These are phyloP conservation scores for Aspergillus sp. DNA, from an alignment of 2,329 filamentous ascomycete species.

Conservation along the genomic window DNA sequence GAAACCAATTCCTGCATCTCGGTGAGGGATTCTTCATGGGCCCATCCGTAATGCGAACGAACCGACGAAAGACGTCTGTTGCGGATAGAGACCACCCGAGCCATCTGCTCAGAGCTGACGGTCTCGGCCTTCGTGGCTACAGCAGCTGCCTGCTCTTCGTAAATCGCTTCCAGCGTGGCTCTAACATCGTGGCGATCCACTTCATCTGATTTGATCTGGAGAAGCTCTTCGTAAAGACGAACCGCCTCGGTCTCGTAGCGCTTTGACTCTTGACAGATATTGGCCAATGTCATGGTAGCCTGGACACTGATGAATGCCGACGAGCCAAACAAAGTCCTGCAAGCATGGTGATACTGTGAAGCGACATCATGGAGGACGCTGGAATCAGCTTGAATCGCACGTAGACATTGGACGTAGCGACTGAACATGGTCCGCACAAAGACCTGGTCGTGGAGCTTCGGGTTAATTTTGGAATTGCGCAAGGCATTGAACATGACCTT, in stretches of 20 bases:
- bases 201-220: constrained; percentile 31
- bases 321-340: constrained; percentile 35
- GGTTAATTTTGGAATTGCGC: constrained; percentile 30
- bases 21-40: constrained; percentile 39
- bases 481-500: constrained; percentile 38
- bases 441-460: constrained; percentile 33
- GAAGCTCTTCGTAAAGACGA: constrained; percentile 37
- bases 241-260: constrained; percentile 37
- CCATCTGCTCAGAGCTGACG: constrained; percentile 28
- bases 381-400: constrained; percentile 32
- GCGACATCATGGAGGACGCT: constrained; percentile 34
- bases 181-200: constrained; percentile 36
- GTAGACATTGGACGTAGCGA: constrained; percentile 38
- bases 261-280: constrained; percentile 40
- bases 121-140: constrained; percentile 22
- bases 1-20: constrained; percentile 38
- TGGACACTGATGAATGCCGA: constrained; percentile 38
- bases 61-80: constrained; percentile 29
- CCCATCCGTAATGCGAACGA: constrained; percentile 38
- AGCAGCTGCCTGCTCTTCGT: constrained; percentile 36
- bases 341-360: constrained; percentile 34
- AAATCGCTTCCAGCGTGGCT: constrained; percentile 36
- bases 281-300: constrained; percentile 36
- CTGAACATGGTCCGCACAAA: constrained; percentile 35
- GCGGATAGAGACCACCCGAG: constrained; percentile 31